Percentiles rank a stretch among this genome's conserved stretches.
Conservation (phyloP, 169 alveolate genomes). For the Babesia caballi region DNA sequence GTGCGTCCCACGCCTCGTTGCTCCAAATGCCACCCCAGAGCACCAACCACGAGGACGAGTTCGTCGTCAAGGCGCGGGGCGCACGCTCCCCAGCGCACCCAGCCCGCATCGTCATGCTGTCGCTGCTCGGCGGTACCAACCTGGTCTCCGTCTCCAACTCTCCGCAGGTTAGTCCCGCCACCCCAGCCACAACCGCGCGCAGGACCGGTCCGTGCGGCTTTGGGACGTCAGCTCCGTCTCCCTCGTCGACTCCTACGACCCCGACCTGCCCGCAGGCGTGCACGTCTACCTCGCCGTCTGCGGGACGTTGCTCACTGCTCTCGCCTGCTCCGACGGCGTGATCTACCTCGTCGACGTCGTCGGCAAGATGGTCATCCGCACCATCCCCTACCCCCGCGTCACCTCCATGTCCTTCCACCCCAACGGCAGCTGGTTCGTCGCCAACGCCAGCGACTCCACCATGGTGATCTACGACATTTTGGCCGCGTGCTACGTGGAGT, state of each 20-base stretch:
- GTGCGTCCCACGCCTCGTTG: background rate
- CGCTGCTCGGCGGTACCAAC: conserved; percentile 33
- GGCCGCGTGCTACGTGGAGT: conserved; percentile 63
- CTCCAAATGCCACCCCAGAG: conserved; percentile 8
- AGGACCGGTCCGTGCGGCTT: conserved; percentile 39
- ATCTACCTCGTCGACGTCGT: conserved; percentile 50
- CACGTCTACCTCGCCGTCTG: conserved; percentile 25
- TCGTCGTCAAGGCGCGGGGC: background rate
- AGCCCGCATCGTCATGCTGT: conserved; percentile 28
- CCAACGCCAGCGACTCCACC: conserved; percentile 21
- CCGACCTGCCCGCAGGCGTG: conserved; percentile 48
- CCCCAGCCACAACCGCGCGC: background rate
- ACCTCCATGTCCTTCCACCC: conserved; percentile 55
- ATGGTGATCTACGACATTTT: conserved; percentile 58
- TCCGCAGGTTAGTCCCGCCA: background rate
- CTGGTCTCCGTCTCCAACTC: conserved; percentile 46
- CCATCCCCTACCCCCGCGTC: conserved; percentile 17
- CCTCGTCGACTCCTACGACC: conserved; percentile 34
- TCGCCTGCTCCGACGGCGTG: conserved; percentile 56
- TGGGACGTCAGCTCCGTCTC: conserved; percentile 41
- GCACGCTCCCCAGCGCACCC: conserved; percentile 35
- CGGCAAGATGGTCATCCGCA: conserved; percentile 41
- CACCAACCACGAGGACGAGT: conserved; percentile 52
- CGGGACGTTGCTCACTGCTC: conserved; percentile 47
- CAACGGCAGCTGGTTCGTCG: conserved; percentile 61